Evolutionary conservation across 768 basidiomycete genomes (phyloP).

Genomic region (Mycena chlorophos): DNA sequence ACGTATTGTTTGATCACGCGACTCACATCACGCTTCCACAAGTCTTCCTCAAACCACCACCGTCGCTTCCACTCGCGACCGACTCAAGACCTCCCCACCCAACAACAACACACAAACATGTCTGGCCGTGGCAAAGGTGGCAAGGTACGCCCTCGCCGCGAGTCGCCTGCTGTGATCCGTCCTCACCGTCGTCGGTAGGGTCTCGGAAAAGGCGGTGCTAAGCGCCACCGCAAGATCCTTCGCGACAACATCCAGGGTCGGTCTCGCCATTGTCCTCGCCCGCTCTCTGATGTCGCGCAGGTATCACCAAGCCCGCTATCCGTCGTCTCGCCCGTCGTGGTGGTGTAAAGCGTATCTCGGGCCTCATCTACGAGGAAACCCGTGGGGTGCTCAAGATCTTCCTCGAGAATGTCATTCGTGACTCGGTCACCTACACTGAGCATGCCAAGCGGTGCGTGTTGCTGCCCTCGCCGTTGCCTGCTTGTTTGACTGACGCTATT

Average conservation of each 20-base stretch:
- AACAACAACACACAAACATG: slow-evolving; percentile 8
- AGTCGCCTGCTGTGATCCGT: background rate
- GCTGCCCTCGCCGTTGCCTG: background rate
- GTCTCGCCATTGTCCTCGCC: slow-evolving; percentile 72
- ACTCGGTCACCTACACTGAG: slow-evolving; percentile 77
- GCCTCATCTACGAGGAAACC: too few species aligned
- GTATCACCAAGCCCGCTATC: too few species aligned
- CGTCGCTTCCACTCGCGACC: slow-evolving; percentile 15
- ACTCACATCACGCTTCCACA: too few species aligned
- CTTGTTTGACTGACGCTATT: slow-evolving; percentile 13
- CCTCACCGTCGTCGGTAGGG: slow-evolving; percentile 40
- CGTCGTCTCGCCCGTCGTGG: too few species aligned
- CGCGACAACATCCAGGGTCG: slow-evolving; percentile 81
- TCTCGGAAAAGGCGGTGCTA: slow-evolving; percentile 78
- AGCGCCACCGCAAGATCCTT: slow-evolving; percentile 79
- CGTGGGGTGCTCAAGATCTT: too few species aligned
- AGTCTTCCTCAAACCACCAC: slow-evolving; percentile 10
- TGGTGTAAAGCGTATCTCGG: too few species aligned
- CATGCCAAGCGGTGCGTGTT: slow-evolving; percentile 81
- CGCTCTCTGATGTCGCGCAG: too few species aligned
- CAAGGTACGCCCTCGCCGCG: slow-evolving; percentile 2
- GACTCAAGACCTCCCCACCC: slow-evolving; percentile 10
- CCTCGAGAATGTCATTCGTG: slow-evolving; percentile 80
- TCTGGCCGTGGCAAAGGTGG: slow-evolving; percentile 24
- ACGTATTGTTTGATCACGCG: too few species aligned